Evolutionary conservation across 495 filamentous ascomycete species (phyloP), one percentile per base, ranked within the genome.

Genomic region (Penicillium pancosmium): DNA sequence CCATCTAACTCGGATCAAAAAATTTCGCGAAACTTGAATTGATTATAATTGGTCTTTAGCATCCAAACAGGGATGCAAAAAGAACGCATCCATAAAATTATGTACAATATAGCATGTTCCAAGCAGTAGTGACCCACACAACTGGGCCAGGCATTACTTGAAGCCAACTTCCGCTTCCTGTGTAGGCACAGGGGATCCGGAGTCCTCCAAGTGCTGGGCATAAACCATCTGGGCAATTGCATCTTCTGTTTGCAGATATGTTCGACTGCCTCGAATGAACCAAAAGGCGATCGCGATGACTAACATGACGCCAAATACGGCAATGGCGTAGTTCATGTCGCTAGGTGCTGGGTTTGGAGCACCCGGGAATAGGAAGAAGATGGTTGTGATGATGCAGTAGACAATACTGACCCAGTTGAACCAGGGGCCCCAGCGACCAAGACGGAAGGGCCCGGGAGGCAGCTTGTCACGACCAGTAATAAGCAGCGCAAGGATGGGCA

Each of bases 261-360:
- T 76, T 5, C 59, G 55, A 27, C 61, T 63, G 3, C 78, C 78
- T 52, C 64, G 60, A 3, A 80, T 53, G 48, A 76, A 74, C 78
- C 78, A 80, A 46, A 80, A 80, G 3, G 63, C 71, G 18, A 78
- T 2, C 2, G 78, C 60, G 52, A 79, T 75, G 5, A 80, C 73
- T 43, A 80, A 54, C 78, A 80, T 80, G 8, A 79, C 77, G 3
- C 78, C 78, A 61, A 79, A 80, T 12, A 80, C 78, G 1, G 76
- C 78, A 62, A 80, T 79, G 12, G 78, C 78, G 47, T 75, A 80
- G 61, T 80, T 80, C 78, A 80, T 80, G 36, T 80, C 78, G 13
- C 65, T 62, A 0, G 74, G 65, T 0, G 72, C 57, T 0, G 78
- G 78, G 56, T 73, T 74, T 9, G 78, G 76, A 4, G 34, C 48